Evolutionary conservation across 228 moss, liverwort and hornwort genomes (phyloP), one percentile per base, ranked within the genome.

Genomic region (Sphagnum fallax): DNA sequence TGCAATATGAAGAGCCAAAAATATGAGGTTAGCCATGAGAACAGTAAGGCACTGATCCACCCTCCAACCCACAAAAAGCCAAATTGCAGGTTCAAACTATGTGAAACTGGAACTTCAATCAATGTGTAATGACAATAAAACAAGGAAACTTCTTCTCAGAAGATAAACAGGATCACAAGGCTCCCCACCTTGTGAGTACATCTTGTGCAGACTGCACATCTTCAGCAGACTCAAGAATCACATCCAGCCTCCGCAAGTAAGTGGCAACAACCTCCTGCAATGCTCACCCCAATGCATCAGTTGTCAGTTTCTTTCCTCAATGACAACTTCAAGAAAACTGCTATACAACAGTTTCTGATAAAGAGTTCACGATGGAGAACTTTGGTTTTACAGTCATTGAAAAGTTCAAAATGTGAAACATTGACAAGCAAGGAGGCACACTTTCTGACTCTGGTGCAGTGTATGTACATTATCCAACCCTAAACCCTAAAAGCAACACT

Each of bases 261-360:
- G 87, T 75, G 10, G 89, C 89, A 58, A 90, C 85, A 72, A 84
- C 93, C 89, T 93, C 93, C 93, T 93, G 90, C 65, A 61, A 32
- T 32, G 32, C 32, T 32, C 32, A 55, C 32, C 32, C 32, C 32
- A 32, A 32, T 2, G 2, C 2, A 32, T 32, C 32, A 2, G 32
- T 32, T 32, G 32, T 32, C 32, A 32, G 32, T 32, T 32, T 32
- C 32, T 58, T 53, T 74, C 80, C 71, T 60, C 61, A 53, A 49
- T 14, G 67, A 48, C n/a, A 67, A 52, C 47, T 5, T 48, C 16
- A 53, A 32, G 32, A 32, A 32, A 2, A 32, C 32, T 32, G 2
- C 32, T 32, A 32, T 32, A 2, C 32, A 32, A 32, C 32, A 32
- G 32, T 32, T 32, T 32, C 32, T 32, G 32, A 32, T 2, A 32